Base-by-base conservation (phyloP, 2,329 filamentous ascomycete genomes). In the Dactylellina leptospora region DNA sequence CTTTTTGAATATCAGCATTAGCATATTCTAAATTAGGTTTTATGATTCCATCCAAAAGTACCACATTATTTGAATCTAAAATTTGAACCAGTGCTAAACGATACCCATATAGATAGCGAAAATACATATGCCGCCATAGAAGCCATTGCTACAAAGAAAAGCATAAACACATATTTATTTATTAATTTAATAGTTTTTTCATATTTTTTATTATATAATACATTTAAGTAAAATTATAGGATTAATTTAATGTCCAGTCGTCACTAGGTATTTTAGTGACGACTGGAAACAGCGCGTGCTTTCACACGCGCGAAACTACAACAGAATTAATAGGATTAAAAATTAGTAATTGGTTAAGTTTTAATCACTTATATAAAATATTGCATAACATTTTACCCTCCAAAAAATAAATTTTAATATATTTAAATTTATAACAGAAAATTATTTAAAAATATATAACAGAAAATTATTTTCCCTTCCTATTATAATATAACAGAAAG, bases 181-280 rank as follows among this genome's bases (percentile, higher is more conserved):
- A n/a, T n/a, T 47, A 47, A 47, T 25, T 23, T 47, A 47, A 25
- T 47, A 47, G 25, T 54, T 54, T 54, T 36, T 54, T 36, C 16
- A 36, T 36, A 53, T 36, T 54, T 54, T 36, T 54, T 54, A 38
- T 27, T 54, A 54, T 27, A 54, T 54, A 11, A n/a, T n/a, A n/a
- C n/a, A n/a, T n/a, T n/a, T 54, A 54, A 54, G 50, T 38, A 54
- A 36, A 54, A 54, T 54, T 54, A 54, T 54, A 54, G 28, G 28
- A 38, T 54, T 36, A 40, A 54, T 54, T 54, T 54, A 54, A 54
- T n/a, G n/a, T n/a, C n/a, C n/a, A n/a, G n/a, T n/a, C n/a, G n/a
- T n/a, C n/a, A n/a, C n/a, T n/a, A n/a, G n/a, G n/a, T n/a, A n/a
- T n/a, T n/a, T n/a, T n/a, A n/a, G n/a, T n/a, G n/a, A n/a, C n/a